Percentiles rank a stretch among this genome's conserved stretches.
Conservation (phyloP, 768 basidiomycete species). For the Cyclocybe cylindracea region DNA sequence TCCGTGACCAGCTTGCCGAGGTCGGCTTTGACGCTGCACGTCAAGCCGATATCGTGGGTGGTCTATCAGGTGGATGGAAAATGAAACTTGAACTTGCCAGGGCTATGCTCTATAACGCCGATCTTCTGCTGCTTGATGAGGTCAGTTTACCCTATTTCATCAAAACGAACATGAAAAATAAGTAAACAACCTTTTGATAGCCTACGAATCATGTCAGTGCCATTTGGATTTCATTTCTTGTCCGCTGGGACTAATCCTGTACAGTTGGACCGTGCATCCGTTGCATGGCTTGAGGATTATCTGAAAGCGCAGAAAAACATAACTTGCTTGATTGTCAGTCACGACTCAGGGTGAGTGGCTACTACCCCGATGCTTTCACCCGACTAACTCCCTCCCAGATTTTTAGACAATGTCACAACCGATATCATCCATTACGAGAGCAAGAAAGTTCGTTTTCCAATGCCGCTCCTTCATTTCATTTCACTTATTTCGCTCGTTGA, state of each 20-base stretch:
- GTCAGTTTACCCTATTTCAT: constrained; percentile 32
- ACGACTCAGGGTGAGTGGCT: constrained; percentile 85
- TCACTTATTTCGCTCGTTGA: constrained; percentile 7
- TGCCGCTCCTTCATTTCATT: constrained; percentile 8
- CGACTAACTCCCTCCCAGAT: constrained; percentile 41
- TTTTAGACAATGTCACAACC: constrained; percentile 93
- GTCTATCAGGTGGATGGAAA: constrained; percentile 97
- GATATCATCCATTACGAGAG: constrained; percentile 97
- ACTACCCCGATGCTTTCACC: background rate
- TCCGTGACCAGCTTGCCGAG: constrained; percentile 76
- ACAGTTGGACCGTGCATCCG: constrained; percentile 80
- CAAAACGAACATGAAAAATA: background rate
- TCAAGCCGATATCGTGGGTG: constrained; percentile 84
- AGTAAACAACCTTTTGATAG: constrained; percentile 36
- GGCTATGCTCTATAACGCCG: constrained; percentile 96
- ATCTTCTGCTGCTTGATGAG: constrained; percentile 84
- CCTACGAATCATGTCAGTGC: constrained; percentile 86
- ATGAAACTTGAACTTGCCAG: constrained; percentile 97
- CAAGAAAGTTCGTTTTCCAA: constrained; percentile 65
- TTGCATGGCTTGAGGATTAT: constrained; percentile 91
- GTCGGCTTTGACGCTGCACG: constrained; percentile 91
- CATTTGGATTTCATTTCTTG: too few species aligned
- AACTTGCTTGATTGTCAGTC: constrained; percentile 92
- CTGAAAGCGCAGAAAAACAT: constrained; percentile 78
- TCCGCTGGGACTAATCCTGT: constrained; percentile 1